Base-by-base conservation (phyloP, 1,139 yeast genomes). In the Lodderomyces margitis region DNA sequence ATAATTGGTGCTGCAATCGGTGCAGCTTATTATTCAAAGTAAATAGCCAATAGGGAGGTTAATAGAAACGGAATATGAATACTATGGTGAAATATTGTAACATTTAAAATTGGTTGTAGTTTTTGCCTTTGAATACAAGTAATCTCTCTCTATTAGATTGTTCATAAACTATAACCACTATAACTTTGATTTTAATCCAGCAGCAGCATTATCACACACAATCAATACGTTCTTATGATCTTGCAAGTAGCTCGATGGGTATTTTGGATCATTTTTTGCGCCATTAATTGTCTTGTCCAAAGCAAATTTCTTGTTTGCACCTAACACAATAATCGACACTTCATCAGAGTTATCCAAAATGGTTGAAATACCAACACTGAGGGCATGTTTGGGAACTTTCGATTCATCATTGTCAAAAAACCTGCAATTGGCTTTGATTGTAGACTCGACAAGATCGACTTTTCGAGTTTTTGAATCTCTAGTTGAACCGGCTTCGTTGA, bases 311-410 rank as follows among this genome's bases (percentile, higher is more conserved):
- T 76, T 76, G 40, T 50, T 53, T 14, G 55, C 55, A n/a, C 81
- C 81, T 52, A 75, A 62, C 0, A 74, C 80, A 23, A 75, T 65
- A 31, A 75, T 61, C 19, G 74, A 68, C 17, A 80, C 62, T 53
- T 79, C 83, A 38, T 76, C 68, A 2, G 84, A 72, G 53, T 74
- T 77, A 47, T 76, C 82, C 53, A 80, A 63, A 27, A 79, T 74
- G n/a, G 85, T 80, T 14, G 83, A 70, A 42, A 80, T 78, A 19
- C 85, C 85, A 23, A 80, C 84, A 24, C 79, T 70, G 36, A 80
- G 64, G 0, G 85, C 85, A 40, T 52, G 61, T 42, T 62, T 67
- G 2, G 85, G 85, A 32, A 80, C 84, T 48, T 75, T 70, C 12
- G 64, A 56, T 36, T 52, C 53, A 50, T 75, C 76, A 46, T 74